Evolutionary conservation across 495 filamentous ascomycete species (phyloP).

Genomic region (Penicillium angulare): DNA sequence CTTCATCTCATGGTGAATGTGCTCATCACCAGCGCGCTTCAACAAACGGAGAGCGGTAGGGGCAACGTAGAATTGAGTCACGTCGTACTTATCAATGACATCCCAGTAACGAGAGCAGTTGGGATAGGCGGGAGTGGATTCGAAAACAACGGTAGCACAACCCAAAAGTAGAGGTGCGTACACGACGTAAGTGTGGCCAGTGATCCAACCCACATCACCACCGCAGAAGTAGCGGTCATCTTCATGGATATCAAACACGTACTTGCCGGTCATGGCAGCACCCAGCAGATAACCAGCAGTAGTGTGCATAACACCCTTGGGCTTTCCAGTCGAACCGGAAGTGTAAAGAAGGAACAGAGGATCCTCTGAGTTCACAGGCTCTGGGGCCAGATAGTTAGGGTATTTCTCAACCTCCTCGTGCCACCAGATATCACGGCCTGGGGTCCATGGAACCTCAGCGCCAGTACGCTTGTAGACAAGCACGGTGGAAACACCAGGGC

Average conservation of each 20-base stretch:
- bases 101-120: slow-evolving; percentile 99
- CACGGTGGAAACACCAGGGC: slow-evolving; percentile 81
- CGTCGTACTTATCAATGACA: slow-evolving; percentile 89
- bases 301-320: slow-evolving; percentile 98
- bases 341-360: slow-evolving; percentile 98
- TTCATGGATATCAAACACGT: slow-evolving; percentile 97
- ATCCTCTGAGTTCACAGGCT: slow-evolving; percentile 87
- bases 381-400: slow-evolving; percentile 84
- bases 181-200: slow-evolving; percentile 98
- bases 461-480: slow-evolving; percentile 96
- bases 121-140: slow-evolving; percentile 96
- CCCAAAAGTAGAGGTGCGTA: slow-evolving; percentile 93
- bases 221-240: slow-evolving; percentile 94
- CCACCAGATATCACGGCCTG: slow-evolving; percentile 94
- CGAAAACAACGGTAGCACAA: slow-evolving; percentile 95
- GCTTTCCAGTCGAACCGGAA: slow-evolving; percentile 95
- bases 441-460: slow-evolving; percentile 85
- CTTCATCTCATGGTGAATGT: slow-evolving; percentile 86
- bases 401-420: slow-evolving; percentile 97
- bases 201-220: slow-evolving; percentile 99
- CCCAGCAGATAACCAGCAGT: slow-evolving; percentile 93
- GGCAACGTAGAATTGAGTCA: slow-evolving; percentile 98
- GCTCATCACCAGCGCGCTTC: slow-evolving; percentile 91
- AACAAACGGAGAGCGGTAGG: slow-evolving; percentile 90
- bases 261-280: slow-evolving; percentile 91